phyloP scores from a whole-genome alignment of 306 rosid genomes.

The Carpinus viminea region DNA sequence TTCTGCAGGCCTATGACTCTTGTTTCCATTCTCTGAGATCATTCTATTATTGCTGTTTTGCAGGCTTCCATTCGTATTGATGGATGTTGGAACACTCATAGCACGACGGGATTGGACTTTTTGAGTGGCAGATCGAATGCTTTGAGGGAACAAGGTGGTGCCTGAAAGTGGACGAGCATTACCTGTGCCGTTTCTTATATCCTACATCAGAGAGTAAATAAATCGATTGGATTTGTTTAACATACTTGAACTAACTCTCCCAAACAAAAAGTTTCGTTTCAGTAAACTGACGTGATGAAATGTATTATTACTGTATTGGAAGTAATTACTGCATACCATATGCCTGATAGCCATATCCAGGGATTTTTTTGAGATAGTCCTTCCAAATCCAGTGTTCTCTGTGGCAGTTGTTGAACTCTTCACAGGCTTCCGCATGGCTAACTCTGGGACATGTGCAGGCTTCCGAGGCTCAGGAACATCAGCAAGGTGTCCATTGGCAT shows the following conservation, averaged over 20 bases:
- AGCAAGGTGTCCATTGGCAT: conserved; percentile 58
- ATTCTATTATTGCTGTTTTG: conserved; percentile 44
- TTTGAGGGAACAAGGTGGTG: conserved; percentile 89
- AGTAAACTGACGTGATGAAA: not conserved
- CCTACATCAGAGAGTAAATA: conserved; percentile 50
- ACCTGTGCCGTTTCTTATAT: conserved; percentile 77
- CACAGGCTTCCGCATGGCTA: conserved; percentile 63
- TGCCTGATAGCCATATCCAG: conserved; percentile 95
- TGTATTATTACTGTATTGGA: not conserved
- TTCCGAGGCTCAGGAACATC: conserved; percentile 65
- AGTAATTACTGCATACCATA: conserved; percentile 60
- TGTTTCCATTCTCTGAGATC: conserved; percentile 41
- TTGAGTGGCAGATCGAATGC: conserved; percentile 61
- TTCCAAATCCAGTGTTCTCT: conserved; percentile 87
- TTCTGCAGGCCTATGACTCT: conserved; percentile 33
- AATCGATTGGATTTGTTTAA: conserved; percentile 7
- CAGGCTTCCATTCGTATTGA: conserved; percentile 43
- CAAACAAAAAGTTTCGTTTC: not conserved
- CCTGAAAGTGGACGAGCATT: conserved; percentile 69
- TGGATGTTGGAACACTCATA: conserved; percentile 43
- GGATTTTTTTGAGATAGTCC: conserved; percentile 91
- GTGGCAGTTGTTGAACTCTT: conserved; percentile 59
- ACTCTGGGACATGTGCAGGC: conserved; percentile 56
- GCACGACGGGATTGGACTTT: conserved; percentile 58
- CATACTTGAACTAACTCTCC: not conserved